Percentiles rank a stretch among this genome's conserved stretches.
phyloP scores from a whole-genome alignment of 2,329 filamentous ascomycete genomes.

The Torrubiellomyces zombiae region DNA sequence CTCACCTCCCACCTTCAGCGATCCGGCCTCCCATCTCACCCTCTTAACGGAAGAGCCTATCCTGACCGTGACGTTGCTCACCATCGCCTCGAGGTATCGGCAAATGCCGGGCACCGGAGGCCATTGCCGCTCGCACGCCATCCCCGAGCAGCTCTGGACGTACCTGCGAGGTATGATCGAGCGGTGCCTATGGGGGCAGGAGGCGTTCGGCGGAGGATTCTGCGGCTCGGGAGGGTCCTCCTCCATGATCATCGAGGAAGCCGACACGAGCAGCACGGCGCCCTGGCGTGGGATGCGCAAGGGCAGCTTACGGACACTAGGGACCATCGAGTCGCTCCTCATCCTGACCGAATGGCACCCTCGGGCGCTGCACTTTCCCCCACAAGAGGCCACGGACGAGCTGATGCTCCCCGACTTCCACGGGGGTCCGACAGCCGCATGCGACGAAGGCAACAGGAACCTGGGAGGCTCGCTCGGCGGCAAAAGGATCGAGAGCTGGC shows the following conservation, averaged over 20 bases:
- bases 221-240: conserved; percentile 48
- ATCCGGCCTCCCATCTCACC: conserved; percentile 61
- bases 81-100: conserved; percentile 78
- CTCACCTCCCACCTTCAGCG: conserved; percentile 75
- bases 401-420: conserved; percentile 46
- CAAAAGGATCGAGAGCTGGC: conserved; percentile 81
- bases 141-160: conserved; percentile 90
- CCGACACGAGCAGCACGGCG: conserved; percentile 49
- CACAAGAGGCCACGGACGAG: conserved; percentile 57
- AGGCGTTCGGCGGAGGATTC: conserved; percentile 83
- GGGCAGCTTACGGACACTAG: conserved; percentile 72
- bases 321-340: conserved; percentile 86
- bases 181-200: conserved; percentile 86
- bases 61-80: conserved; percentile 76
- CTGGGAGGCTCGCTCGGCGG: conserved; percentile 50
- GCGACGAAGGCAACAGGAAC: conserved; percentile 14
- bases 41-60: conserved; percentile 85
- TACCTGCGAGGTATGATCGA: conserved; percentile 93
- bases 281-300: conserved; percentile 54
- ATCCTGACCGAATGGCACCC: conserved; percentile 97
- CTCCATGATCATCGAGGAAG: conserved; percentile 28
- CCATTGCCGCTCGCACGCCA: conserved; percentile 69
- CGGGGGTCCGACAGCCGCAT: conserved; percentile 23
- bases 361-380: conserved; percentile 81
- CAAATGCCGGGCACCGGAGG: conserved; percentile 65